A percentile compares a stretch with the other conserved stretches of the same genome.
These are phyloP conservation scores for Cryomyces antarcticus DNA, from an alignment of 495 filamentous ascomycete genomes.

Conservation along the genomic window DNA sequence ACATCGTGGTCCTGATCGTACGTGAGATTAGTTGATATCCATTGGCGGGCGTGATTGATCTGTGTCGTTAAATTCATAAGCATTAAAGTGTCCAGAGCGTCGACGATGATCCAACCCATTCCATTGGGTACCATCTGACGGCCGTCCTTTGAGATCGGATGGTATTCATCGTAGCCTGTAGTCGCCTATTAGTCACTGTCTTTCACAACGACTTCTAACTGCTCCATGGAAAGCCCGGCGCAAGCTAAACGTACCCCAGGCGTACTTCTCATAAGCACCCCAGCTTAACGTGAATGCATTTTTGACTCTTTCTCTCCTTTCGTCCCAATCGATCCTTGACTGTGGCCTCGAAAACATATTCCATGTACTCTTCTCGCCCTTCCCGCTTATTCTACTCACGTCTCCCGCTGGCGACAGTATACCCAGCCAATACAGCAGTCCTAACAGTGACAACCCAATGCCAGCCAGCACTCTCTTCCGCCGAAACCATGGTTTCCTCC, in stretches of 20 bases:
- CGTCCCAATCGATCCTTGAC: constrained; percentile 51
- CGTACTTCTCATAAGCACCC: constrained; percentile 80
- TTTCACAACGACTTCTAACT: not conserved
- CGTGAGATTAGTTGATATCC: constrained; percentile 62
- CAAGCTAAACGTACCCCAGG: constrained; percentile 52
- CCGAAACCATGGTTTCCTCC: constrained; percentile 20
- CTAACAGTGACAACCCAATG: constrained; percentile 28
- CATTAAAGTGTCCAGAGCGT: constrained; percentile 89
- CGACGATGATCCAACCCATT: constrained; percentile 95
- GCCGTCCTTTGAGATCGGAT: constrained; percentile 61
- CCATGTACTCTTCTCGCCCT: not conserved
- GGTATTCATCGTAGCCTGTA: constrained; percentile 66
- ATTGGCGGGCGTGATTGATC: constrained; percentile 67
- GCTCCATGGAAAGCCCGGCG: not conserved
- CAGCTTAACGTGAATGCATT: constrained; percentile 80
- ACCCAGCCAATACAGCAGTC: constrained; percentile 37
- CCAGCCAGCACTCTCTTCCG: constrained; percentile 32
- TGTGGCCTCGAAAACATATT: constrained; percentile 6
- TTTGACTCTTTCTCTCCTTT: constrained; percentile 64
- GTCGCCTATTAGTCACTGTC: not conserved
- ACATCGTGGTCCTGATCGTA: constrained; percentile 91
- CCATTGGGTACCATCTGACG: constrained; percentile 63
- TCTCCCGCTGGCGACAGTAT: constrained; percentile 20
- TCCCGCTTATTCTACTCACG: constrained; percentile 23
- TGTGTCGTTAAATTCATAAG: constrained; percentile 91